These are phyloP conservation scores for Gloeopeniophorella convolvens DNA, from an alignment of 768 basidiomycete species.

Conservation along the genomic window DNA sequence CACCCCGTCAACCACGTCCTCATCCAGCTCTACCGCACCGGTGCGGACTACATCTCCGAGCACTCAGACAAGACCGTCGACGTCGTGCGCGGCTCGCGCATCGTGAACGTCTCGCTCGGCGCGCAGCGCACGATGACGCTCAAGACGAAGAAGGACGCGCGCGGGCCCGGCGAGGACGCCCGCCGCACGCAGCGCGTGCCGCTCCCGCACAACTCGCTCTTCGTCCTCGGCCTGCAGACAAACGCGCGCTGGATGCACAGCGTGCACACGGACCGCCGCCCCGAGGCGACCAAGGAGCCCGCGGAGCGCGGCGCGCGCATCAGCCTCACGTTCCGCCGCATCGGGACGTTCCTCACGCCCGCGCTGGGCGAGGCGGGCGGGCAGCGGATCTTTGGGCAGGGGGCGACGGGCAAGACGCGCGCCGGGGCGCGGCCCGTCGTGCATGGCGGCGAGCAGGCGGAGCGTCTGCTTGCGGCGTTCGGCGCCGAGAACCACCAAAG, in stretches of 20 bases:
- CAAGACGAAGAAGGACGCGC: conserved; percentile 51
- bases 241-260: conserved; percentile 73
- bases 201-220: conserved; percentile 78
- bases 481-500: conserved; percentile 67
- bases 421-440: conserved; percentile 50
- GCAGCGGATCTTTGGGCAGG: conserved; percentile 63
- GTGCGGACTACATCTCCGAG: conserved; percentile 78
- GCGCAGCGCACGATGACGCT: conserved; percentile 74
- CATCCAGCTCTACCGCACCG: conserved; percentile 74
- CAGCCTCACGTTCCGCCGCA: conserved; percentile 72
- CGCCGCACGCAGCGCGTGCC: conserved; percentile 50
- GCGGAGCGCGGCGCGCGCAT: conserved; percentile 58
- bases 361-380: conserved; percentile 26
- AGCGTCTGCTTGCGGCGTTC: conserved; percentile 52
- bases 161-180: neutral
- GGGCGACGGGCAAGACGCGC: conserved; percentile 55
- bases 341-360: conserved; percentile 63
- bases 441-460: conserved; percentile 42
- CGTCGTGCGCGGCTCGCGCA: conserved; percentile 62
- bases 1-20: conserved; percentile 81
- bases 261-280: conserved; percentile 72
- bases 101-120: conserved; percentile 78
- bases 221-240: conserved; percentile 68
- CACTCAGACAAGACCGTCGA: conserved; percentile 87
- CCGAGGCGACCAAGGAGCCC: conserved; percentile 50